Evolutionary conservation across 2,329 filamentous ascomycete species (phyloP).

Genomic region (Trichoderma sp.): DNA sequence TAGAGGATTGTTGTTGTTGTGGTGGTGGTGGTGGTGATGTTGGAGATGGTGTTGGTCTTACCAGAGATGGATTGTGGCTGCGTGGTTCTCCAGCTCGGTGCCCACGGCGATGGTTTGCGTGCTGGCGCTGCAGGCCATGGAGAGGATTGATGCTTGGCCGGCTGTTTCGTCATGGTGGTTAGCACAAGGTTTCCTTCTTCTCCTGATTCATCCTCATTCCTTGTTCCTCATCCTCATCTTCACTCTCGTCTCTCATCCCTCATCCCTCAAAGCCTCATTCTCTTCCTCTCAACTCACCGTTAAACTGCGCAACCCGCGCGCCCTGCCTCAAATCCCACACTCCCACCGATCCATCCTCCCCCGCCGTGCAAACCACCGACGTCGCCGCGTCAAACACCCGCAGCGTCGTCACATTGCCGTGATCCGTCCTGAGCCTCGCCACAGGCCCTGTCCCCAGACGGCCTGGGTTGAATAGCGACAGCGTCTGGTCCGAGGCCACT

Average conservation of each 20-base stretch:
- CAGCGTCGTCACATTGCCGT: constrained; percentile 63
- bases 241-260: no score
- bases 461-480: constrained; percentile 61
- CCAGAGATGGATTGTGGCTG: constrained; percentile 61
- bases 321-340: constrained; percentile 61
- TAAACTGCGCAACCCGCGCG: constrained; percentile 44
- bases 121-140: constrained; percentile 58
- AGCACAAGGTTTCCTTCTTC: background rate
- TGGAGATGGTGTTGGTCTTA: constrained; percentile 29
- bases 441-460: constrained; percentile 52
- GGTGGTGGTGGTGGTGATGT: background rate
- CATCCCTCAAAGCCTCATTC: background rate
- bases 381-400: constrained; percentile 51
- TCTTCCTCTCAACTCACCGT: constrained; percentile 38
- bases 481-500: constrained; percentile 67
- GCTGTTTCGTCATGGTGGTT: constrained; percentile 31
- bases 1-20: background rate
- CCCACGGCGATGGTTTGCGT: constrained; percentile 65
- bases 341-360: constrained; percentile 65
- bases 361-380: constrained; percentile 63
- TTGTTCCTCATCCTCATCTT: background rate
- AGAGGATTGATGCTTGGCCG: constrained; percentile 54
- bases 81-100: constrained; percentile 66
- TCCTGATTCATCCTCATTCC: background rate
- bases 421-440: constrained; percentile 47